Base-by-base conservation (phyloP, 805 yeast species). In the Candida quercuum region DNA sequence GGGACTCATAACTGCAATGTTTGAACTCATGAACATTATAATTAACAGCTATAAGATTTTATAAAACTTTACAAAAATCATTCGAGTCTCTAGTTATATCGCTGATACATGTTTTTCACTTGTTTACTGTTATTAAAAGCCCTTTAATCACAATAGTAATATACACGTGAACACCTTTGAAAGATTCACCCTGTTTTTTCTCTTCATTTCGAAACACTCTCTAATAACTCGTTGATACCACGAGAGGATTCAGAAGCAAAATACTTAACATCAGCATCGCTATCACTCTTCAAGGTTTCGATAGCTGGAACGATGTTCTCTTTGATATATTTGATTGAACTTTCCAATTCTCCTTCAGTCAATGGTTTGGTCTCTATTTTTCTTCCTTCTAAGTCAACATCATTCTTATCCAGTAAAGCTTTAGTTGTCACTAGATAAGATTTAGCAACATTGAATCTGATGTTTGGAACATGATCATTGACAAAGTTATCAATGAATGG, bases 371-470 rank as follows among this genome's bases (percentile, higher is more conserved):
- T 40, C 54, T 54, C 36, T 44, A 28, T 6, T 4, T 55, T 27
- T n/a, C 33, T 37, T 9, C 18, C 33, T 7, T 39, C 41, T 19
- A 39, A 44, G 11, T 42, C 45, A 24, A 45, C 48, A 38, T 56
- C 60, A 35, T 11, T 28, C 23, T 59, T 59, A 32, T 51, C 47
- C 38, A 45, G 38, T 41, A 85, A 63, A 13, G 78, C 67, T 52
- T 77, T 74, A 6, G 78, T 78, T 24, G 84, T 68, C 19, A 71
- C 65, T 29, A 76, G 71, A 54, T 84, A 78, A 13, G 95, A 76
- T 61, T 87, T 88, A 20, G 99, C 97, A 45, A 85, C 88, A 63
- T 89, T 93, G 67, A 93, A 93, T 56, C 97, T 76, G 45, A 93
- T 89, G 61, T 93, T 93, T 51, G 99, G 96, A 39, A 93, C 97